phyloP scores from a whole-genome alignment of 148 eudicot genomes.

The Rhododendron vialii region DNA sequence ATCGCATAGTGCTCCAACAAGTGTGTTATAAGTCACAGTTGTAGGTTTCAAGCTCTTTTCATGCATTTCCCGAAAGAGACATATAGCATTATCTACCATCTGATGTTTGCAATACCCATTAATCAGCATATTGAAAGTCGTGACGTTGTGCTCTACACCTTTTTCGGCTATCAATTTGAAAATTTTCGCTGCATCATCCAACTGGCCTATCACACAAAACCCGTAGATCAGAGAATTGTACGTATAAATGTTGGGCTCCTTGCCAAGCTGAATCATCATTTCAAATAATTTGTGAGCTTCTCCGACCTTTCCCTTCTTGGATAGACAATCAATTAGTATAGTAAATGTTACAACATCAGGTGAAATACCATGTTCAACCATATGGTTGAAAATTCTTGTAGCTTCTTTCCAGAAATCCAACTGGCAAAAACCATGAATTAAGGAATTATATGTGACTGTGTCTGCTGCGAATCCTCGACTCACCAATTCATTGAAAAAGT shows the following conservation, averaged over 20 bases:
- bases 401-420: conserved; percentile 12
- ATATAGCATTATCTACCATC: conserved; percentile 16
- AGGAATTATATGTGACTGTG: conserved; percentile 13
- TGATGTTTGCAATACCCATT: conserved; percentile 19
- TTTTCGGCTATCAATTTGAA: conserved; percentile 10
- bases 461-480: conserved; percentile 16
- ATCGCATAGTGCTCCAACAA: conserved; percentile 19
- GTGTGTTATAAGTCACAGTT: conserved; percentile 12
- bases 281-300: conserved; percentile 5
- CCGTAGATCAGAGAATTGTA: conserved; percentile 8
- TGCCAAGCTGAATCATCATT: conserved; percentile 8
- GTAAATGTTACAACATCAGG: conserved; percentile 15
- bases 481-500: conserved; percentile 15
- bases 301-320: conserved; percentile 8
- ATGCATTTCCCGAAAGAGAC: conserved; percentile 13
- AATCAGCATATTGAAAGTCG: conserved; percentile 15
- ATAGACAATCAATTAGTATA: conserved; percentile 15
- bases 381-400: conserved; percentile 8
- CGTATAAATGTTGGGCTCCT: not conserved
- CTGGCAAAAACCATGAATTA: conserved; percentile 21
- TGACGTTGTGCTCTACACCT: conserved; percentile 6
- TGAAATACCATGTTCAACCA: conserved; percentile 9
- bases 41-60: conserved; percentile 11
- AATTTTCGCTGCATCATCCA: conserved; percentile 13
- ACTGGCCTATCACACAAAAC: conserved; percentile 2